Percentiles rank a stretch among this genome's conserved stretches.
These are phyloP conservation scores for Uronychia setigera DNA, from an alignment of 73 alveolate species.

Conservation along the genomic window DNA sequence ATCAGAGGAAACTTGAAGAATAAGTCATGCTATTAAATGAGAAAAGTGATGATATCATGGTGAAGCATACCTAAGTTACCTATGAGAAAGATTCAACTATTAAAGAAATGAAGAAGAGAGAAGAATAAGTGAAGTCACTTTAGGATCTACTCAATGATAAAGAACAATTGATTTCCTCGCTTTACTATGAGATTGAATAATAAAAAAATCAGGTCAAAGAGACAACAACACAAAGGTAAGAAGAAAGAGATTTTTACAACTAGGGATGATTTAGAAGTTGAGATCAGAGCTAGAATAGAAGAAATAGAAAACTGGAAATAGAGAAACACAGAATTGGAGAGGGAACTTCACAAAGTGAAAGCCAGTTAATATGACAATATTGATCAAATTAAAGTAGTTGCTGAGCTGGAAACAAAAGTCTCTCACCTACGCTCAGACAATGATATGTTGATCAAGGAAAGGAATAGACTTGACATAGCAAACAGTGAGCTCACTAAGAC, in stretches of 20 bases:
- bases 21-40: no score
- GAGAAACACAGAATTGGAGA: conserved; percentile 11
- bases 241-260: neutral
- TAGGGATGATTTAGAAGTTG: neutral
- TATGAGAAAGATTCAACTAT: no score
- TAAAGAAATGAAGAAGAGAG: no score
- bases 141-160: no score
- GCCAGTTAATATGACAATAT: conserved; percentile 46
- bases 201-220: neutral
- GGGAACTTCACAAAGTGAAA: conserved; percentile 10
- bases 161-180: neutral
- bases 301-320: conserved; percentile 18
- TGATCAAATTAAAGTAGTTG: conserved; percentile 20
- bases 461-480: conserved; percentile 14
- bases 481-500: neutral
- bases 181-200: neutral
- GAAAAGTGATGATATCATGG: no score
- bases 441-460: conserved; percentile 26
- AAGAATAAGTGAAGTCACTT: no score
- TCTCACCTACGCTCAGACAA: conserved; percentile 7
- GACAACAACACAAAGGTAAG: neutral
- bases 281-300: neutral
- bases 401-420: conserved; percentile 34
- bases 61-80: no score
- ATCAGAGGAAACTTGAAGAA: no score